phyloP scores from a whole-genome alignment of 208 protist species.

The Leishmania turanica region DNA sequence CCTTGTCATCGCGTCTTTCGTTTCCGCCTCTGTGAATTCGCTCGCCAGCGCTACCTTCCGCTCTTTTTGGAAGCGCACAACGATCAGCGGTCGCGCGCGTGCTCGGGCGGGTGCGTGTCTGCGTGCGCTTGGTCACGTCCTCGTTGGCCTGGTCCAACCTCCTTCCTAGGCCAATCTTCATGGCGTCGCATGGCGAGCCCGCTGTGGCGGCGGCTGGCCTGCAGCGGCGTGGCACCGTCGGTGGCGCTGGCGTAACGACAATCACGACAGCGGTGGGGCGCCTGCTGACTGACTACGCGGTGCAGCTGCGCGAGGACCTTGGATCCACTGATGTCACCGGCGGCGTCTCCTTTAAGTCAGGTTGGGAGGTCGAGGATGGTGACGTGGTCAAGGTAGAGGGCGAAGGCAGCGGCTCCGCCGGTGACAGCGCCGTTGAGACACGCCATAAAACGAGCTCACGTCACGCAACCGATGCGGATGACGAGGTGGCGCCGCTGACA shows the following conservation, averaged over 20 bases:
- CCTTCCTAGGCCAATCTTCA: neutral
- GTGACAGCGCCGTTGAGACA: neutral
- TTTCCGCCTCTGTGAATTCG: neutral
- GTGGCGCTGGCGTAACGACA: neutral
- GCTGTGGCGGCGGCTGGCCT: neutral
- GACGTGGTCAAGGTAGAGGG: neutral
- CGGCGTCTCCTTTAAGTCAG: neutral
- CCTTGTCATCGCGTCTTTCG: neutral
- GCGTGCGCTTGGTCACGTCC: neutral
- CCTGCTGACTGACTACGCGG: slow-evolving; percentile 48
- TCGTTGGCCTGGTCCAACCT: neutral
- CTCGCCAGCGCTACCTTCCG: too few relatives aligned
- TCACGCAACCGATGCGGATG: neutral
- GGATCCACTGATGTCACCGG: neutral
- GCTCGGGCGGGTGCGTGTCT: neutral
- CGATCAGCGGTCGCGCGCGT: neutral
- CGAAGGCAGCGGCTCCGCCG: neutral
- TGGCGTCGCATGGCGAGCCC: slow-evolving; percentile 5
- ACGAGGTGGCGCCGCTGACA: slow-evolving; percentile 16
- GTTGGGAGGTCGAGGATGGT: neutral
- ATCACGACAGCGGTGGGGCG: slow-evolving; percentile 29
- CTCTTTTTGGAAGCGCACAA: too few relatives aligned
- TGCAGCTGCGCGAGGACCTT: slow-evolving; percentile 53
- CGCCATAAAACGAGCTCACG: neutral
- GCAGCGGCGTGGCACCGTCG: slow-evolving; percentile 2